Evolutionary conservation across 305 asterid species (phyloP), one percentile per base, ranked within the genome.

Genomic region (Rubia tinctorum): DNA sequence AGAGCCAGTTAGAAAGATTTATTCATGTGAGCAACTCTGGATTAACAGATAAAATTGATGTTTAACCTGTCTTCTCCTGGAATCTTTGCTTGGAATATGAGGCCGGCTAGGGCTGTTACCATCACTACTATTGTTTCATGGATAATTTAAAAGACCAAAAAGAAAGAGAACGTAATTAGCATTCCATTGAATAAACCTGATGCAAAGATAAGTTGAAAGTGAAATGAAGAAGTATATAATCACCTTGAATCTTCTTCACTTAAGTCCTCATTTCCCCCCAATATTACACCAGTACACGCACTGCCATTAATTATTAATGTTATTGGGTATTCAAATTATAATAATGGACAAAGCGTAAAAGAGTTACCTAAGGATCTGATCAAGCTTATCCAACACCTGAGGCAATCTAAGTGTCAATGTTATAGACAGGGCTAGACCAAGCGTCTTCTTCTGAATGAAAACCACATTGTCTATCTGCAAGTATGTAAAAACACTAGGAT

Each of bases 221-320:
- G 55, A 76, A 8, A 49, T 69, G 42, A 62, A 68, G 56, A 75
- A 43, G 56, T 63, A n/a, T 15, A 13, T 23, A 51, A 51, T 75
- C 47, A 92, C 99, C 99, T 95, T 73, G 96, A 92, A 82, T 95
- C 99, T 74, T 89, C 97, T 82, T 95, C 98, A 62, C 89, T 83
- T 30, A 87, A 82, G 76, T 89, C 96, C 78, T 86, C 96, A 47
- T 73, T 83, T 80, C 89, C 98, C 64, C 94, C 97, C 85, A 95
- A 70, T 80, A 95, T 92, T 66, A 86, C 91, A 81, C 96, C 91
- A 3, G 96, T 84, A 82, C 99, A 95, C 68, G 86, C 91, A 63
- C 99, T 95, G 71, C 69, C 70, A 85, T 63, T 71, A 68, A 61
- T 42, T 71, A 72, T 76, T 76, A 23, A 68, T 60, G 68, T 55